phyloP scores from a whole-genome alignment of 495 filamentous ascomycete genomes.

The Monascus purpureus region DNA sequence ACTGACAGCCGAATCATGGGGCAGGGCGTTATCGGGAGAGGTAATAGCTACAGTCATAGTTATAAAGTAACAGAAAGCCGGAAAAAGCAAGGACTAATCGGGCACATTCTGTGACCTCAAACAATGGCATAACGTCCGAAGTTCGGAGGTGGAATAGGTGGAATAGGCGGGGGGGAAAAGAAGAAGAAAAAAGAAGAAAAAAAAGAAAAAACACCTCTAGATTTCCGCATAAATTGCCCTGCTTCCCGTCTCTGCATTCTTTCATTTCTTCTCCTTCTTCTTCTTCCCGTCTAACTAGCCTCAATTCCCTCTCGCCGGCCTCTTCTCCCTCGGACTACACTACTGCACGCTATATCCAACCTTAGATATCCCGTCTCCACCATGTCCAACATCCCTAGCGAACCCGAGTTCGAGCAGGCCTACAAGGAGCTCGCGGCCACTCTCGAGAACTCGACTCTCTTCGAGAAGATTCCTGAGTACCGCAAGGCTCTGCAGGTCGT shows the following conservation, averaged over 20 bases:
- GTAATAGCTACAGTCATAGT: neutral
- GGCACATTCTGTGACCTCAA: slow-evolving; percentile 1
- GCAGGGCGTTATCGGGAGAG: neutral
- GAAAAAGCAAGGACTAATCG: slow-evolving; percentile 20
- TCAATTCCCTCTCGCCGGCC: no score
- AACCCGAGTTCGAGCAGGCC: slow-evolving; percentile 98
- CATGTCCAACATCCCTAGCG: slow-evolving; percentile 75
- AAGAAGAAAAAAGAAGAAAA: slow-evolving; percentile 9
- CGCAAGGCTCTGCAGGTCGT: slow-evolving; percentile 75
- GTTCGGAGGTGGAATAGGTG: neutral
- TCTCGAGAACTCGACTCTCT: slow-evolving; percentile 85
- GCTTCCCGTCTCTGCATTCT: slow-evolving; percentile 3
- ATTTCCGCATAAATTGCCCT: slow-evolving; percentile 2
- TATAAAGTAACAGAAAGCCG: slow-evolving; percentile 33
- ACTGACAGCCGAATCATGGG: no score
- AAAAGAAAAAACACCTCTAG: no score
- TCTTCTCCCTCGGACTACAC: slow-evolving; percentile 1
- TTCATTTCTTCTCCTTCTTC: slow-evolving; percentile 1
- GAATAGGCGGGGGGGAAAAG: neutral
- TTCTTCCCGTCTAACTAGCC: slow-evolving; percentile 1
- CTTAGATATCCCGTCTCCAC: slow-evolving; percentile 4
- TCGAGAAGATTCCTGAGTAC: slow-evolving; percentile 89
- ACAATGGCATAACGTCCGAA: neutral
- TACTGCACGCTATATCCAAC: neutral
- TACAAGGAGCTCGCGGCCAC: slow-evolving; percentile 93